Percentiles rank a stretch among this genome's conserved stretches.
phyloP scores from a whole-genome alignment of 2,329 filamentous ascomycete species.

The Pseudogymnoascus sp. region DNA sequence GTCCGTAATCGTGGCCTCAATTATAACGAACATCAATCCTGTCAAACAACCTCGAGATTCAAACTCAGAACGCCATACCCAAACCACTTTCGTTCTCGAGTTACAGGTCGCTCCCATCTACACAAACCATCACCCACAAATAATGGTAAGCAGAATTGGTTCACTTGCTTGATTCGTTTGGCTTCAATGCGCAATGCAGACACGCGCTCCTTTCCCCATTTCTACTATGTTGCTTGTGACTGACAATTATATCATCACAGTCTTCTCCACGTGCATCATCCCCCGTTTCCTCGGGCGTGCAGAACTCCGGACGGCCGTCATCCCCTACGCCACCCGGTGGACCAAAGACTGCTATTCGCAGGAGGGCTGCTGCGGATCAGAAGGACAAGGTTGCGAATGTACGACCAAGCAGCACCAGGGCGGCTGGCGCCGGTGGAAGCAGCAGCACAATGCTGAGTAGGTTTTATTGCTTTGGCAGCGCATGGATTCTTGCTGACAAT shows the following conservation, averaged over 20 bases:
- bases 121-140: background rate
- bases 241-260: constrained; percentile 15
- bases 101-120: background rate
- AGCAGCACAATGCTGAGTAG: constrained; percentile 97
- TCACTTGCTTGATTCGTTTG: background rate
- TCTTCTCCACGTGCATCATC: constrained; percentile 42
- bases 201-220: background rate
- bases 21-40: constrained; percentile 7
- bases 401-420: constrained; percentile 82
- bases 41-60: background rate
- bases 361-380: constrained; percentile 91
- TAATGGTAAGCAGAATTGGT: constrained; percentile 6
- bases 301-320: constrained; percentile 66
- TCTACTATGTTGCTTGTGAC: background rate
- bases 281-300: constrained; percentile 45
- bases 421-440: constrained; percentile 89
- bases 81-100: constrained; percentile 1
- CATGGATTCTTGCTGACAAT: constrained; percentile 9
- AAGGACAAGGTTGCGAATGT: constrained; percentile 96
- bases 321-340: constrained; percentile 88
- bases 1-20: constrained; percentile 9
- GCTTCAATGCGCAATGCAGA: background rate
- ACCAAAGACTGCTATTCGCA: constrained; percentile 88
- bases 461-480: constrained; percentile 30
- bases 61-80: constrained; percentile 4